Evolutionary conservation across 1,139 yeast species (phyloP), one percentile per base, ranked within the genome.

Genomic region (Yamadazyma diddensiae): DNA sequence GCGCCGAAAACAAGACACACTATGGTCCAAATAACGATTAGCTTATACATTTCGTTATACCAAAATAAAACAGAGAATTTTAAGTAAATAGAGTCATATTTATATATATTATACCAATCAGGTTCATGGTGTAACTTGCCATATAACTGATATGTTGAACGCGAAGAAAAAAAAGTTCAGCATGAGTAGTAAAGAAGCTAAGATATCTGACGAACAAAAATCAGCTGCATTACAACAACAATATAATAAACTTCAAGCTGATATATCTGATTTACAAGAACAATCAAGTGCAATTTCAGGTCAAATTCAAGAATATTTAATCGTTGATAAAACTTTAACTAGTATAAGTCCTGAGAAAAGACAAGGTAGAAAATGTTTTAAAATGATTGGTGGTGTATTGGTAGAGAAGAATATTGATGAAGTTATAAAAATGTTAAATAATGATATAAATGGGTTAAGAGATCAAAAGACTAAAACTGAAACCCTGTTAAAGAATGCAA

Each of bases 351-450:
- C 60, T 41, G 52, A 57, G 49, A 41, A 71, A 57, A 26, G 79
- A 74, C 31, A 47, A 3, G 77, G 70, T 27, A 74, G 98, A 39
- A 82, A 81, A 50, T 88, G 97, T 51, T 90, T 80, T 62, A 79
- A 95, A 53, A 87, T 92, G 96, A 75, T 92, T 25, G 97, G 97
- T 11, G 95, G 95, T 4, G 95, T 92, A 1, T 68, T 94, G 30
- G 85, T 90, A 16, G 94, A 90, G 52, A 82, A 85, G 45, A 72
- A 79, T 5, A 92, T 88, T 3, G 80, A 73, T 21, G 88, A 86
- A 29, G 94, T 90, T 6, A 61, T 73, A 12, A 83, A 83, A 29
- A 71, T 84, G 9, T 64, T 94, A 35, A 69, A 73, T 37, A 68
- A 73, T 15, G 94, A 88, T 57, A 68, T 44, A 55, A 62, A 39